A percentile compares a stretch with the other conserved stretches of the same genome.
These are phyloP conservation scores for Eurotiales sp. DNA, from an alignment of 2,329 filamentous ascomycete species.

Conservation along the genomic window DNA sequence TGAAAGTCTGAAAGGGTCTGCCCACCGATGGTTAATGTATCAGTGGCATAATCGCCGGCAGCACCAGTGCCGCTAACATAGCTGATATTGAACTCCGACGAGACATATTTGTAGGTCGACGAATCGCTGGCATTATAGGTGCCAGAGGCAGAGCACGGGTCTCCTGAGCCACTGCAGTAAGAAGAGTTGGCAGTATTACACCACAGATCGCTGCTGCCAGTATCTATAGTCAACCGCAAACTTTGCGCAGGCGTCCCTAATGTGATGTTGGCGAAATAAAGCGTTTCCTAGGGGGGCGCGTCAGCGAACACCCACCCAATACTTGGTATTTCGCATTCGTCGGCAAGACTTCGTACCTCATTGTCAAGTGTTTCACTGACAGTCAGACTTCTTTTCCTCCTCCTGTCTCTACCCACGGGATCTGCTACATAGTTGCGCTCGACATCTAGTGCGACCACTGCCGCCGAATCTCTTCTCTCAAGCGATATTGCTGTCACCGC, in stretches of 20 bases:
- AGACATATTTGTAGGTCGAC: slow-evolving; percentile 70
- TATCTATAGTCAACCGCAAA: slow-evolving; percentile 58
- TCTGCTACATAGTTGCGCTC: slow-evolving; percentile 14
- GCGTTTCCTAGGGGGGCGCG: slow-evolving; percentile 41
- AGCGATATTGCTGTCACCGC: slow-evolving; percentile 14
- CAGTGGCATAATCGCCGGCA: slow-evolving; percentile 73
- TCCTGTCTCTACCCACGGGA: slow-evolving; percentile 16
- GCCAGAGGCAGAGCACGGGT: slow-evolving; percentile 47
- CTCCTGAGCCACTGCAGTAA: slow-evolving; percentile 40
- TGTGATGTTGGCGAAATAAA: slow-evolving; percentile 57
- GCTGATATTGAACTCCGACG: slow-evolving; percentile 77
- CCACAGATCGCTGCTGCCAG: slow-evolving; percentile 62
- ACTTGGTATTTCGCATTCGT: not conserved
- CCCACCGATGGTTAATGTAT: slow-evolving; percentile 59
- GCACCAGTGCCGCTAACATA: slow-evolving; percentile 81
- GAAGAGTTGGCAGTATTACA: slow-evolving; percentile 51
- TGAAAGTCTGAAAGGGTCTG: slow-evolving; percentile 50
- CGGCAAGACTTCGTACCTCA: slow-evolving; percentile 34
- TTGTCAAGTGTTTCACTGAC: slow-evolving; percentile 52
- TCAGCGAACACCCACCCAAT: slow-evolving; percentile 1
- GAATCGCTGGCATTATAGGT: slow-evolving; percentile 58
- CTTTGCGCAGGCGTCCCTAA: slow-evolving; percentile 56
- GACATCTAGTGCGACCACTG: slow-evolving; percentile 17
- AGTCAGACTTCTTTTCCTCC: slow-evolving; percentile 13
- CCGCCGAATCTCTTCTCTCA: slow-evolving; percentile 15